Evolutionary conservation across 164 flowering plant genomes (phyloP), one percentile per base, ranked within the genome.

Genomic region (Santalum album): DNA sequence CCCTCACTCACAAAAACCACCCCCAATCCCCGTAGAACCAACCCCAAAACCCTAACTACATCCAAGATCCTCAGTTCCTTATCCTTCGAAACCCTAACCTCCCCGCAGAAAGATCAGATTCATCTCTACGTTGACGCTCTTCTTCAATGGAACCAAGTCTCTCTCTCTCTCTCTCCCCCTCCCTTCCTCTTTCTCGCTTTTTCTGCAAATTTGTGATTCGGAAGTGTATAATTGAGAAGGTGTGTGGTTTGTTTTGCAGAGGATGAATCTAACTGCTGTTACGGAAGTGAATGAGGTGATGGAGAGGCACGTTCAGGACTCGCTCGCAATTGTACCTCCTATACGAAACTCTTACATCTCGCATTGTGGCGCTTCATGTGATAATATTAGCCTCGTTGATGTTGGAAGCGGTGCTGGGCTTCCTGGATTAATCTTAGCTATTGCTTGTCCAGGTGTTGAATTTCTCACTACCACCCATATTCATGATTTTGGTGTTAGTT

Each of bases 281-380:
- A 80, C 65, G 54, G 90, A 87, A 53, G 70, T 46, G 35, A 58
- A 59, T 24, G 87, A 89, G 66, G 85, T 83, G 4, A 83, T 89
- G 96, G 80, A 77, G 54, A 80, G 91, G 78, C 99, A 92, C 55
- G 72, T 89, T 16, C 86, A 85, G 63, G 99, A 89, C 53, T 92
- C 96, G 2, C 84, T 92, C 51, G 81, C 88, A 16, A 83, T 89
- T 19, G 53, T 84, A 5, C 76, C 88, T 32, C 91, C 94, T 0
- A 74, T 87, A 15, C 63, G 47, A 34, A 64, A 55, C 48, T 74
- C 75, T 12, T 87, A 84, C 43, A 23, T 50, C 26, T 60, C 72
- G 9, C 69, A 69, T 44, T 81, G 89, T 49, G 61, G 56, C 23
- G 19, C 59, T 66, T 69, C 81, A 9, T 60, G 32, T 21, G 74